These are phyloP conservation scores for Spencermartinsiella ligniputridi DNA, from an alignment of 1,139 yeast species.

Conservation along the genomic window DNA sequence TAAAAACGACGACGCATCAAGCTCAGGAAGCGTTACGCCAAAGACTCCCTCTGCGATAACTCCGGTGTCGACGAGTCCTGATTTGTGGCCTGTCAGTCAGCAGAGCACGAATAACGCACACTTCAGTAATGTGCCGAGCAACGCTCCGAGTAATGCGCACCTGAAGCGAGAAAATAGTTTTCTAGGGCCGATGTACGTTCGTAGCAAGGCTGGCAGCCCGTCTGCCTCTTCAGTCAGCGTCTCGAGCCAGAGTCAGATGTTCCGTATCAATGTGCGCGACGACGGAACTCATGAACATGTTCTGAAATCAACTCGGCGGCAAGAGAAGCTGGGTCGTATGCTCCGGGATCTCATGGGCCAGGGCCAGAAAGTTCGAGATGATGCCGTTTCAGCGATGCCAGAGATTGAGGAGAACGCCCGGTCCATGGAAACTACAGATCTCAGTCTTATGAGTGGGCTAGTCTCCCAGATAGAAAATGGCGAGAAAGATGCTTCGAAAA, in stretches of 20 bases:
- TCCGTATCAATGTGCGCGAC: conserved; percentile 34
- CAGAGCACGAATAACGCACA: background rate
- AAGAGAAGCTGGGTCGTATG: conserved; percentile 84
- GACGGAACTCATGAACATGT: conserved; percentile 78
- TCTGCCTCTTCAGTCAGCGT: conserved; percentile 6
- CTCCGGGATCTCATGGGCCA: conserved; percentile 63
- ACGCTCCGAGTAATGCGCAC: conserved; percentile 1
- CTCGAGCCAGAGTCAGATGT: background rate
- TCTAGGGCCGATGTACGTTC: background rate
- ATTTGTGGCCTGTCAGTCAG: background rate
- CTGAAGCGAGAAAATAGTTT: background rate
- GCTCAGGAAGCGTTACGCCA: conserved; percentile 2
- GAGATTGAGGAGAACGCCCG: conserved; percentile 37
- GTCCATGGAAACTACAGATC: conserved; percentile 33
- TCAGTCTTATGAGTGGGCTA: conserved; percentile 77
- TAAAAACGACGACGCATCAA: conserved; percentile 4
- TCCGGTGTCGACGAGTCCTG: conserved; percentile 4
- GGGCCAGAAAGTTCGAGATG: conserved; percentile 73
- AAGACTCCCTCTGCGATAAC: background rate
- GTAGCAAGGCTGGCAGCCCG: conserved; percentile 8
- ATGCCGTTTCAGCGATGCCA: conserved; percentile 83
- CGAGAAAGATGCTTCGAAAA: conserved; percentile 19
- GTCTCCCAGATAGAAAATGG: conserved; percentile 56
- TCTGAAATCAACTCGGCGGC: conserved; percentile 71
- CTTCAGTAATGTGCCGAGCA: background rate